These are phyloP conservation scores for Amanita exitialis DNA, from an alignment of 768 basidiomycete species.

Conservation along the genomic window DNA sequence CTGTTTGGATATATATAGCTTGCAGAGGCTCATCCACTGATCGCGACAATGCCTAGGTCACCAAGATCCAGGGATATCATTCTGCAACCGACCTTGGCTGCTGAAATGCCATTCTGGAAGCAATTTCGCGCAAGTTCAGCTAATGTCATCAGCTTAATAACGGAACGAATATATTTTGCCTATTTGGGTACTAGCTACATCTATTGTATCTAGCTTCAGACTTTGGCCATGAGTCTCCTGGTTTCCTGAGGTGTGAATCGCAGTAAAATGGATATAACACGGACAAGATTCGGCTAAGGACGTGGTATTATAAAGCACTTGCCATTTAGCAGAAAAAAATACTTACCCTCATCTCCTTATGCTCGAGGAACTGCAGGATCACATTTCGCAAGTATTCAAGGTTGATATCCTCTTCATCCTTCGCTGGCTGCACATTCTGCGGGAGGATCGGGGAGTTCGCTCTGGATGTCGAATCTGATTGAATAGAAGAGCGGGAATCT, in stretches of 20 bases:
- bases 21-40: slow-evolving; percentile 64
- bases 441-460: slow-evolving; percentile 25
- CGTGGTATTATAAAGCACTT: background rate
- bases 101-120: slow-evolving; percentile 59
- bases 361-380: slow-evolving; percentile 93
- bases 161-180: background rate
- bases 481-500: slow-evolving; percentile 25
- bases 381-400: slow-evolving; percentile 94
- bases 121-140: slow-evolving; percentile 63
- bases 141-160: slow-evolving; percentile 41
- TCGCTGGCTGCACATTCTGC: slow-evolving; percentile 18
- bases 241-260: slow-evolving; percentile 95
- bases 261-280: slow-evolving; percentile 85
- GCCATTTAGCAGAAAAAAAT: background rate
- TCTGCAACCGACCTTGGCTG: slow-evolving; percentile 38
- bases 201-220: slow-evolving; percentile 22
- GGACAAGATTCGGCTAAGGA: slow-evolving; percentile 74
- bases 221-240: slow-evolving; percentile 79
- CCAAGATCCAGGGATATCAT: background rate
- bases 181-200: background rate
- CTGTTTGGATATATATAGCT: slow-evolving; percentile 47
- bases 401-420: slow-evolving; percentile 86
- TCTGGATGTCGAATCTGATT: slow-evolving; percentile 23
- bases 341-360: slow-evolving; percentile 95
- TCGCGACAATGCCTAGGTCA: slow-evolving; percentile 5